Evolutionary conservation across 148 eudicot genomes (phyloP), one percentile per base, ranked within the genome.

Genomic region (Vaccinium myrtillus): DNA sequence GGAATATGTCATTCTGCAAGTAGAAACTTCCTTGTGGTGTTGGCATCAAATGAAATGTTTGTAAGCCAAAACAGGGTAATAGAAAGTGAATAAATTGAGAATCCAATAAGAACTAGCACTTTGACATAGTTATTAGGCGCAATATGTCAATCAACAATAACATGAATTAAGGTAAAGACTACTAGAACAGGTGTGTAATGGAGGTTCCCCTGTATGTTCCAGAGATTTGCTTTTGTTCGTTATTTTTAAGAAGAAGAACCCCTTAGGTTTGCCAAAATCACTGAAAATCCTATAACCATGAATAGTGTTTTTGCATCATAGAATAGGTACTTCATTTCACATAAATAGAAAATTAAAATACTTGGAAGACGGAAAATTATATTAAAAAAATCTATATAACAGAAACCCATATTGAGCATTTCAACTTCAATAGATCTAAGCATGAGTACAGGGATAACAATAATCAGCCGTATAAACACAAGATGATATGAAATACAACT

Each of bases 21-120:
- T 86, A 90, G 86, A 90, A 88, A 84, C 91, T 88, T 75, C 90
- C 91, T 83, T 88, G 91, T 19, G 87, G 89, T 16, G 88, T 90
- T 10, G 90, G 89, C 90, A 88, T 86, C 89, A 90, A 83, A 61
- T 88, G 88, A 48, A 90, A 90, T 90, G 86, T 86, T 90, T 90
- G 89, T 16, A 36, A 36, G 11, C 80, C 46, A 82, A 78, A 67
- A 58, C 12, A 18, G 9, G 75, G 46, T 13, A 18, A 79, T 15
- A 71, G 21, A 30, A 30, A 39, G 46, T 4, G 46, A 4, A 43
- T 43, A 43, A 58, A 8, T 6, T 56, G 48, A 69, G 25, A n/a
- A 81, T 67, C 27, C n/a, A 7, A 6, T 23, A 23, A 67, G 76
- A 67, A 67, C 19, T 23, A 59, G 8, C 10, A 27, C 19, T 10